A percentile compares a stretch with the other conserved stretches of the same genome.
Evolutionary conservation across 495 filamentous ascomycete species (phyloP).

Genomic region (Recurvomyces mirabilis): DNA sequence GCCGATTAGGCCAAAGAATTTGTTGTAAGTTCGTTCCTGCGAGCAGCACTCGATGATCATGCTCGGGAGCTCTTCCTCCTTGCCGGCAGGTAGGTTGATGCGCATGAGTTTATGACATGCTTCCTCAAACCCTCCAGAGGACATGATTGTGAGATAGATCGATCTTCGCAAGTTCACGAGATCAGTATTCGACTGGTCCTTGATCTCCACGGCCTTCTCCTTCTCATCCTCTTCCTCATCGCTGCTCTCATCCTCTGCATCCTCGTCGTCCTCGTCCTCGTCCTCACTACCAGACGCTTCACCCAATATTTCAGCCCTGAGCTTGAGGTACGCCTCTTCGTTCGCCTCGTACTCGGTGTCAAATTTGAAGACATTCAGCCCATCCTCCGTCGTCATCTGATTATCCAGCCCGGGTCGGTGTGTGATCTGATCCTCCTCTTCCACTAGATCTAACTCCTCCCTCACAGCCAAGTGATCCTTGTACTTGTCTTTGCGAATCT

Average conservation of each 20-base stretch:
- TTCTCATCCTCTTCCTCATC: conserved; percentile 73
- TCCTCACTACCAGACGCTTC: conserved; percentile 69
- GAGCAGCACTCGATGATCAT: conserved; percentile 97
- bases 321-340: conserved; percentile 76
- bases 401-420: conserved; percentile 63
- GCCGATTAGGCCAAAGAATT: conserved; percentile 89
- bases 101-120: conserved; percentile 67
- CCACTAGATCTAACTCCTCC: conserved; percentile 88
- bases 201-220: conserved; percentile 74
- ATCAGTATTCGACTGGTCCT: conserved; percentile 92
- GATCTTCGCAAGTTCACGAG: conserved; percentile 85
- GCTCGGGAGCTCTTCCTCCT: conserved; percentile 79
- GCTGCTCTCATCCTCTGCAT: conserved; percentile 60
- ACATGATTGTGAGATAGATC: conserved; percentile 97
- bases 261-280: conserved; percentile 58
- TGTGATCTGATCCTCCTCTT: conserved; percentile 96
- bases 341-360: conserved; percentile 83
- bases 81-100: conserved; percentile 71
- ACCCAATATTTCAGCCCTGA: conserved; percentile 89
- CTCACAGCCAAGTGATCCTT: conserved; percentile 86
- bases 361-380: conserved; percentile 88
- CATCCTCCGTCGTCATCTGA: conserved; percentile 72
- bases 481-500: conserved; percentile 90
- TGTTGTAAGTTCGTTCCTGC: conserved; percentile 89
- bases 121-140: conserved; percentile 87